These are phyloP conservation scores for Venturiaceae sp. DNA, from an alignment of 2,329 filamentous ascomycete genomes.

Conservation along the genomic window DNA sequence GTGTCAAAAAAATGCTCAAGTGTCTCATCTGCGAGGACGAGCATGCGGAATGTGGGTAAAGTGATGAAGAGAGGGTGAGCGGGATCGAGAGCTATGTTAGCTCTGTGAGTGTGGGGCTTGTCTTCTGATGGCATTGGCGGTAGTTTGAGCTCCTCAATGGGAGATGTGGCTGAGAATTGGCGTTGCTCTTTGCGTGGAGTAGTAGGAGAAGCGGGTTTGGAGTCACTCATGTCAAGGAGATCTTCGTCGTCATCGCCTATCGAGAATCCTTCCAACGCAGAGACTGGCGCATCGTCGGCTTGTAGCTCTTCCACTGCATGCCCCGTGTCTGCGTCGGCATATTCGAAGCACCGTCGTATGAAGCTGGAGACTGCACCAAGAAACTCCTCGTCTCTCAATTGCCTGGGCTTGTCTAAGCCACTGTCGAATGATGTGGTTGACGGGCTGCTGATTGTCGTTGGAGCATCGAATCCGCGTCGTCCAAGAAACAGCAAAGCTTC, in stretches of 20 bases:
- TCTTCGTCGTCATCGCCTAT: constrained; percentile 64
- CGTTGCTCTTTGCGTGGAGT: constrained; percentile 12
- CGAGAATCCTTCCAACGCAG: constrained; percentile 51
- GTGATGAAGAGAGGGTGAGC: constrained; percentile 92
- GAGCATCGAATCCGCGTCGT: constrained; percentile 72
- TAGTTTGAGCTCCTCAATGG: constrained; percentile 17
- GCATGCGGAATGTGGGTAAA: constrained; percentile 96
- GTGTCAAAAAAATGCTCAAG: constrained; percentile 97
- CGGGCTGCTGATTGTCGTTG: constrained; percentile 17
- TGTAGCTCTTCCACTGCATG: constrained; percentile 12
- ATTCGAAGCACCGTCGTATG: constrained; percentile 93
- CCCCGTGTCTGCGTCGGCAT: constrained; percentile 78
- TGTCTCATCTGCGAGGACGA: constrained; percentile 89
- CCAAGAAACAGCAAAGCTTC: constrained; percentile 91
- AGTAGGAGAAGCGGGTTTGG: constrained; percentile 21
- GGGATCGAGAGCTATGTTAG: constrained; percentile 86
- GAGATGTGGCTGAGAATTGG: constrained; percentile 15
- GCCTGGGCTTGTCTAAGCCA: neutral
- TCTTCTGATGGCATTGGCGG: constrained; percentile 23
- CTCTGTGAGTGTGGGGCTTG: constrained; percentile 62
- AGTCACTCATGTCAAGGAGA: constrained; percentile 49
- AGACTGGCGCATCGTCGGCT: constrained; percentile 15
- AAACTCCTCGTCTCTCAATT: constrained; percentile 68
- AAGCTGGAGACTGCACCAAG: constrained; percentile 90
- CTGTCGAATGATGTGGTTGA: neutral